Percentiles rank a stretch among this genome's conserved stretches.
These are phyloP conservation scores for Tritrichomonas foetus DNA, from an alignment of 208 protist species.

Conservation along the genomic window DNA sequence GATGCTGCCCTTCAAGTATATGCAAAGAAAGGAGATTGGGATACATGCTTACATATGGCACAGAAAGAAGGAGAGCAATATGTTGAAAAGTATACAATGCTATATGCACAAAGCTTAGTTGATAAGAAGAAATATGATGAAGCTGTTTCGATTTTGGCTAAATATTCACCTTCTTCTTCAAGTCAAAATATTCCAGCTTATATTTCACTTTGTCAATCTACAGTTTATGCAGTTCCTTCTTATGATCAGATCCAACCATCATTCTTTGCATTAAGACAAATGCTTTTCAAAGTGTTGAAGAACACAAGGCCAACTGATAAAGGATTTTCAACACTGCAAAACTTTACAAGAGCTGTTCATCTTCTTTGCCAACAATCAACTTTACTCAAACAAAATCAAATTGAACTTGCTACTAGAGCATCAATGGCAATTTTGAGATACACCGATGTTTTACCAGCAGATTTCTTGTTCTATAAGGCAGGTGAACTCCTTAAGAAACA, in stretches of 20 bases:
- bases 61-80: constrained; percentile 28
- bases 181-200: not conserved
- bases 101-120: constrained; percentile 24
- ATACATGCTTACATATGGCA: not conserved
- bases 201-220: not conserved
- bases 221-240: not conserved
- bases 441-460: not conserved
- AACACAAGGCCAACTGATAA: not conserved
- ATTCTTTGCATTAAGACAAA: not conserved
- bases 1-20: not conserved
- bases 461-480: constrained; percentile 27
- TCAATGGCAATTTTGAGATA: not conserved
- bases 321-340: not conserved
- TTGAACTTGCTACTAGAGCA: not conserved
- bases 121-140: not conserved
- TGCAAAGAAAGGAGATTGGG: not conserved
- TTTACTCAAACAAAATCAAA: not conserved
- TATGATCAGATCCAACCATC: not conserved
- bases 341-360: not conserved
- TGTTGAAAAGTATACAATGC: constrained; percentile 36
- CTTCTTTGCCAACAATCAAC: not conserved
- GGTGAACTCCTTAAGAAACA: not conserved
- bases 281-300: not conserved
- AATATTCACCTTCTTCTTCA: not conserved
- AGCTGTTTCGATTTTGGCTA: not conserved